Conservation (phyloP, 768 basidiomycete genomes). For the Paxillus involutus region DNA sequence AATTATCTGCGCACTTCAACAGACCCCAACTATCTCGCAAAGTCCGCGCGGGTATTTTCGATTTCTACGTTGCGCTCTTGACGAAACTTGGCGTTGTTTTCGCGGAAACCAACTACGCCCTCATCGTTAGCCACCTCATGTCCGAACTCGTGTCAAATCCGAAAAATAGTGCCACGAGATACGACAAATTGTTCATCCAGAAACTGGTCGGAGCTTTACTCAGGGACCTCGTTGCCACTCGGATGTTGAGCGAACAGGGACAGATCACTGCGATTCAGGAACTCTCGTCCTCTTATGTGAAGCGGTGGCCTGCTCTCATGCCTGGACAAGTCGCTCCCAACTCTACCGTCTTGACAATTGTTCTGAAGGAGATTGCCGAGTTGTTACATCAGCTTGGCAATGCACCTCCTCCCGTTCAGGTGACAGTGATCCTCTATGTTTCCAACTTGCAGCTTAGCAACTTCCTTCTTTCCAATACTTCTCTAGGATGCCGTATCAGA, state of each 20-base stretch:
- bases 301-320: slow-evolving; percentile 92
- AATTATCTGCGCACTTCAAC: slow-evolving; percentile 81
- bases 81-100: slow-evolving; percentile 72
- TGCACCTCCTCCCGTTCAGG: slow-evolving; percentile 87
- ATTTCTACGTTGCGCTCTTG: slow-evolving; percentile 82
- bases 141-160: slow-evolving; percentile 69
- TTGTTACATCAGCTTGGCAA: slow-evolving; percentile 89
- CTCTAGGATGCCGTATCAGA: slow-evolving; percentile 80
- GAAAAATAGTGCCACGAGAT: slow-evolving; percentile 54
- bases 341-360: slow-evolving; percentile 67
- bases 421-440: slow-evolving; percentile 23
- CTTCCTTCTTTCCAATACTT: not conserved
- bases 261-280: slow-evolving; percentile 92
- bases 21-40: slow-evolving; percentile 65
- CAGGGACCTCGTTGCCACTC: slow-evolving; percentile 81
- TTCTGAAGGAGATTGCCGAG: slow-evolving; percentile 81
- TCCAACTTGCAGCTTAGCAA: not conserved
- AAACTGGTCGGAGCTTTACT: slow-evolving; percentile 76
- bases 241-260: slow-evolving; percentile 91
- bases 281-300: slow-evolving; percentile 76
- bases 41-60: slow-evolving; percentile 82
- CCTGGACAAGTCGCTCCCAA: slow-evolving; percentile 76
- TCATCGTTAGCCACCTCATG: slow-evolving; percentile 78
- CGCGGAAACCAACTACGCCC: slow-evolving; percentile 79
- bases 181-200: slow-evolving; percentile 73